These are phyloP conservation scores for Annulohypoxylon truncatum DNA, from an alignment of 2,329 filamentous ascomycete species.

Conservation along the genomic window DNA sequence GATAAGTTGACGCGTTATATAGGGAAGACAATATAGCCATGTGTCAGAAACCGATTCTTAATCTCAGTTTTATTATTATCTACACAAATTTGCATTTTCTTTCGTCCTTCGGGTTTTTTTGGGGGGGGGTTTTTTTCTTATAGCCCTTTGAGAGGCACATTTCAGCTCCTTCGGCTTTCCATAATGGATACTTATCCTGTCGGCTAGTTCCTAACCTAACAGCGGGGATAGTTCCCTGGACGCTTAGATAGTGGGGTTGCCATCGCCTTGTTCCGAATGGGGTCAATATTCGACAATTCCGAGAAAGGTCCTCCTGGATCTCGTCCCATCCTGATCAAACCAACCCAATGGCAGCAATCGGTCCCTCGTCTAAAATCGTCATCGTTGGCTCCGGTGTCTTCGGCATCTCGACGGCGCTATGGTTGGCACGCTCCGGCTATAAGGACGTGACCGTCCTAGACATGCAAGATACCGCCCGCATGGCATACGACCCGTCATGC, in stretches of 20 bases:
- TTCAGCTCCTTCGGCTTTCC: background rate
- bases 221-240: conserved; percentile 7
- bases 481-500: conserved; percentile 55
- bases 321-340: background rate
- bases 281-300: background rate
- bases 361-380: conserved; percentile 47
- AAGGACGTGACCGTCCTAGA: conserved; percentile 61
- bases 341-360: conserved; percentile 11
- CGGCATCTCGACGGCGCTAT: conserved; percentile 57
- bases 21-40: background rate
- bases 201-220: background rate
- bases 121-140: background rate
- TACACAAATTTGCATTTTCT: background rate
- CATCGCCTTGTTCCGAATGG: conserved; percentile 22
- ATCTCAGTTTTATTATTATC: background rate
- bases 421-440: conserved; percentile 59
- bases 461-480: conserved; percentile 56
- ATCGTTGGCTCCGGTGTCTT: conserved; percentile 58
- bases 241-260: conserved; percentile 22
- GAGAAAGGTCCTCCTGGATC: background rate
- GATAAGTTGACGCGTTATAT: too few relatives aligned
- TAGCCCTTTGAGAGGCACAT: background rate
- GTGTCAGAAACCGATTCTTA: too few relatives aligned
- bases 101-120: background rate
- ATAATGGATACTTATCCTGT: background rate